Percentiles rank a stretch among this genome's conserved stretches.
Conservation (phyloP, 169 alveolate genomes). For the Plasmodium gonderi region DNA sequence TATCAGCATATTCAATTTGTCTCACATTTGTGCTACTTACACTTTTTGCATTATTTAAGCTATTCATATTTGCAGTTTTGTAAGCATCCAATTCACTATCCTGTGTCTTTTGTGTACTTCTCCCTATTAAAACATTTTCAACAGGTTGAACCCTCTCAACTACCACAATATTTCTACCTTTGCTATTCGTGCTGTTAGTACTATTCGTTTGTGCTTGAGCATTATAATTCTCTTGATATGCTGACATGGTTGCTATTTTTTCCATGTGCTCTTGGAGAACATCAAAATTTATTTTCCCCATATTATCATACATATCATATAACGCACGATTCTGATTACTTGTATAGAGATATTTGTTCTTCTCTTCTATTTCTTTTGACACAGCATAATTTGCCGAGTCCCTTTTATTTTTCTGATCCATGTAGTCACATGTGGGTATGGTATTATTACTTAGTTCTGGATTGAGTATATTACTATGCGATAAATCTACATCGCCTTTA, state of each 20-base stretch:
- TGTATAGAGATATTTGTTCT: neutral
- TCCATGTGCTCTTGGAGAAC: neutral
- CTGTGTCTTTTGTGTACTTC: neutral
- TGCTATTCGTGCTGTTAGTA: neutral
- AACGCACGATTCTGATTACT: neutral
- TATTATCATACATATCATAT: neutral
- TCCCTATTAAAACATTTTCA: neutral
- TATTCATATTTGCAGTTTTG: neutral
- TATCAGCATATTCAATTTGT: constrained; percentile 4
- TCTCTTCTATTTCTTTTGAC: neutral
- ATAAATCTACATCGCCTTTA: neutral
- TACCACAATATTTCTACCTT: neutral
- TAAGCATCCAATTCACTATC: neutral
- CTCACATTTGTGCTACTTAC: neutral
- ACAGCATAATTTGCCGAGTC: neutral
- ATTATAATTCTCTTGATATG: neutral
- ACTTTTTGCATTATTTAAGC: neutral
- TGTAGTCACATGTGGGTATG: neutral
- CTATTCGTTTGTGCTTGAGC: neutral
- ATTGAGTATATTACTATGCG: neutral
- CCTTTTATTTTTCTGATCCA: neutral
- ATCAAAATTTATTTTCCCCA: neutral
- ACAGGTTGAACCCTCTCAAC: neutral
- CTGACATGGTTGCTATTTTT: neutral
- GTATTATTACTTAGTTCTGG: neutral